Conservation (phyloP, 2,329 filamentous ascomycete genomes). For the Exophiala bonariae region DNA sequence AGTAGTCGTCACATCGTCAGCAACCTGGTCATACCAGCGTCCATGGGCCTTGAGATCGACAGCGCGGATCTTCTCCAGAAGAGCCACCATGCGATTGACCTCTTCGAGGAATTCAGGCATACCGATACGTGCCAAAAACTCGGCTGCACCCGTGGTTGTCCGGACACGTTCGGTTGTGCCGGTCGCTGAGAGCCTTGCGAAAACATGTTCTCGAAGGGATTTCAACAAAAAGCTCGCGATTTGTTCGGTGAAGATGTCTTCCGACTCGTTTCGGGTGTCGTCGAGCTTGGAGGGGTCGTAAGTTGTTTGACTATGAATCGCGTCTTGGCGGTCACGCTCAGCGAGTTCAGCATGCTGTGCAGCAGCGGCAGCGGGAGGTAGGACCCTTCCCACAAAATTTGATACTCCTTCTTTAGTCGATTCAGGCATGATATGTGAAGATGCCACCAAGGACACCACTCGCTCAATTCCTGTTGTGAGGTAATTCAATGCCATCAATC, state of each 20-base stretch:
- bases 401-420: slow-evolving; percentile 46
- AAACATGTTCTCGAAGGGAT: slow-evolving; percentile 56
- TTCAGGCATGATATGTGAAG: slow-evolving; percentile 50
- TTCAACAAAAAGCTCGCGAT: slow-evolving; percentile 62
- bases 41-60: slow-evolving; percentile 62
- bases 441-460: slow-evolving; percentile 48
- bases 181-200: slow-evolving; percentile 58
- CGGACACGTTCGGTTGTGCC: slow-evolving; percentile 60
- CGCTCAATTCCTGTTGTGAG: slow-evolving; percentile 37
- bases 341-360: slow-evolving; percentile 27
- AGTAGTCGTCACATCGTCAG: slow-evolving; percentile 1
- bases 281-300: slow-evolving; percentile 48
- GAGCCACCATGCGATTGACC: slow-evolving; percentile 60
- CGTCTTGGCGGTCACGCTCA: slow-evolving; percentile 35
- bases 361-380: slow-evolving; percentile 53
- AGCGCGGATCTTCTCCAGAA: slow-evolving; percentile 56
- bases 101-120: slow-evolving; percentile 63
- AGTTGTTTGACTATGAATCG: slow-evolving; percentile 15
- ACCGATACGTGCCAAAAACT: slow-evolving; percentile 59
- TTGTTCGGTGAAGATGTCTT: slow-evolving; percentile 56
- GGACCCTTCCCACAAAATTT: slow-evolving; percentile 51
- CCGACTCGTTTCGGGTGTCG: slow-evolving; percentile 14
- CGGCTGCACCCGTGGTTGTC: slow-evolving; percentile 58
- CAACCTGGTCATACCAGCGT: slow-evolving; percentile 56
- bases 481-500: slow-evolving; percentile 54